These are phyloP conservation scores for Tricholoma flavovirens DNA, from an alignment of 768 basidiomycete genomes.

Conservation along the genomic window DNA sequence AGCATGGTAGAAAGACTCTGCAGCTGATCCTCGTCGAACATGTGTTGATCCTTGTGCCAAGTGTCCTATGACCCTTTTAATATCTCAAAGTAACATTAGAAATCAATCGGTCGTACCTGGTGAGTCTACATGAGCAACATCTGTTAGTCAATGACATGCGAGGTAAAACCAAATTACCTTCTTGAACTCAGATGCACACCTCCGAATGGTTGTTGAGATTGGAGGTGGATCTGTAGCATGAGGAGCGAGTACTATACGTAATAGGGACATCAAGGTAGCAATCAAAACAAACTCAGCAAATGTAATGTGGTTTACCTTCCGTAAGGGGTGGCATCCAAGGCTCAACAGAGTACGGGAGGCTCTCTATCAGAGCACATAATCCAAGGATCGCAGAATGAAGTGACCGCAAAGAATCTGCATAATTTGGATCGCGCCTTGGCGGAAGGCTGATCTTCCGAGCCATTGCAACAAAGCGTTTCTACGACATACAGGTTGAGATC, in stretches of 20 bases:
- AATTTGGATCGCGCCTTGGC: slow-evolving; percentile 58
- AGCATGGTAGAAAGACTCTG: slow-evolving; percentile 84
- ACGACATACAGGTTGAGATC: slow-evolving; percentile 8
- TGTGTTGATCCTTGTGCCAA: slow-evolving; percentile 84
- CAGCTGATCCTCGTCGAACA: slow-evolving; percentile 86
- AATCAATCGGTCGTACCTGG: slow-evolving; percentile 36
- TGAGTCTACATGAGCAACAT: slow-evolving; percentile 41
- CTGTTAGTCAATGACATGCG: slow-evolving; percentile 11
- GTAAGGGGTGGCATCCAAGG: slow-evolving; percentile 83
- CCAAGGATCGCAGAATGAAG: slow-evolving; percentile 90
- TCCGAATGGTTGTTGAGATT: slow-evolving; percentile 84
- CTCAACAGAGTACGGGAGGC: slow-evolving; percentile 92
- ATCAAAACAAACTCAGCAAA: slow-evolving; percentile 1
- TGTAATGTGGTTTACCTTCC: slow-evolving; percentile 44
- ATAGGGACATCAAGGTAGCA: slow-evolving; percentile 8
- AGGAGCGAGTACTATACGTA: slow-evolving; percentile 54
- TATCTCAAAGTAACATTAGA: slow-evolving; percentile 10
- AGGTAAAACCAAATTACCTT: slow-evolving; percentile 43
- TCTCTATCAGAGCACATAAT: slow-evolving; percentile 84
- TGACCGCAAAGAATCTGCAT: slow-evolving; percentile 64
- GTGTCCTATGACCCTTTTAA: slow-evolving; percentile 55
- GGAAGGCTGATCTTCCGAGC: slow-evolving; percentile 62
- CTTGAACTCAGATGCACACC: slow-evolving; percentile 81
- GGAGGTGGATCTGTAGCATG: slow-evolving; percentile 85
- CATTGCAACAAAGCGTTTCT: slow-evolving; percentile 78